phyloP scores from a whole-genome alignment of 2,329 filamentous ascomycete species.

The Pleoardoris graminearum region DNA sequence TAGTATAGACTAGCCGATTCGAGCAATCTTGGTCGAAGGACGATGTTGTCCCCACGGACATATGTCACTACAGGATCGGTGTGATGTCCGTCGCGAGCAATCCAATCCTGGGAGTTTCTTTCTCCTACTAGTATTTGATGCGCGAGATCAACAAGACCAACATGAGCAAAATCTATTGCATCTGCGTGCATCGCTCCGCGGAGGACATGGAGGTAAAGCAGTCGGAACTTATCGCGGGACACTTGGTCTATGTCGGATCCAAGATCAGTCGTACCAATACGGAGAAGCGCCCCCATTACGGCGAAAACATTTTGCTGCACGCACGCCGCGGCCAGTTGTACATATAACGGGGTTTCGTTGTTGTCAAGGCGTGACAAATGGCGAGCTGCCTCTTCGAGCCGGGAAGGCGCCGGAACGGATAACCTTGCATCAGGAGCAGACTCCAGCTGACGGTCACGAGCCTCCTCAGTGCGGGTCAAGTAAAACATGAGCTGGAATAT shows the following conservation, averaged over 20 bases:
- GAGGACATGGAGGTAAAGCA: conserved; percentile 70
- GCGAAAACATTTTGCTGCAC: conserved; percentile 28
- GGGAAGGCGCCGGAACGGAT: conserved; percentile 19
- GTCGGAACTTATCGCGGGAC: conserved; percentile 65
- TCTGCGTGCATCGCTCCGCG: conserved; percentile 62
- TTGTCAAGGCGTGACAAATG: conserved; percentile 27
- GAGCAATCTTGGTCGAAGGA: conserved; percentile 63
- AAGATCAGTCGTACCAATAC: conserved; percentile 45
- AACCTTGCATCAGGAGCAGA: conserved; percentile 16
- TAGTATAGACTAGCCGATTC: conserved; percentile 74
- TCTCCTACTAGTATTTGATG: conserved; percentile 64
- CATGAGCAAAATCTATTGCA: conserved; percentile 68
- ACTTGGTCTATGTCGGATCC: conserved; percentile 54
- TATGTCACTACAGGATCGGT: conserved; percentile 49
- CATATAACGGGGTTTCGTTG: conserved; percentile 29
- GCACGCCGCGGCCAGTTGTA: conserved; percentile 31
- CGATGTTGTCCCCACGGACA: conserved; percentile 59
- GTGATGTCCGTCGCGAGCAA: conserved; percentile 21
- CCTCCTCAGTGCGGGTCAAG: conserved; percentile 29
- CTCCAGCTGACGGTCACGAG: conserved; percentile 34
- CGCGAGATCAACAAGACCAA: conserved; percentile 69
- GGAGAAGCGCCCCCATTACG: conserved; percentile 31
- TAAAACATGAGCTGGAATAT: conserved; percentile 30
- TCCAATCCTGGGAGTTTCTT: conserved; percentile 45
- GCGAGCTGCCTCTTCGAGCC: conserved; percentile 34